These are phyloP conservation scores for Globisporangium ultimum DNA, from an alignment of 352 stramenopile genomes.

Conservation along the genomic window DNA sequence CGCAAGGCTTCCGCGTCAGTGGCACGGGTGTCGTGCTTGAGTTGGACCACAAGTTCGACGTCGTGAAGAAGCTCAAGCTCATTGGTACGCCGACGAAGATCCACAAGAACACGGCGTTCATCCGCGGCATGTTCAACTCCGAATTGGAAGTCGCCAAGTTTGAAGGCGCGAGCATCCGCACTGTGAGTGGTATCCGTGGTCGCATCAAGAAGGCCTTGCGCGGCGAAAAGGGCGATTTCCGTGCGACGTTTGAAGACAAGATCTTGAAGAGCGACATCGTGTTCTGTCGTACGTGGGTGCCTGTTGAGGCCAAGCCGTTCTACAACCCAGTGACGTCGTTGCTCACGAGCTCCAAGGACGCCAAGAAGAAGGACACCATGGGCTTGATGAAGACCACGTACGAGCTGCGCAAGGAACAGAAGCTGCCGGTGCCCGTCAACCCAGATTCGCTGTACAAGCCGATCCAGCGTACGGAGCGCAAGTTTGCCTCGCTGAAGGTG, in stretches of 20 bases:
- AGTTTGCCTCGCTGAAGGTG: constrained; percentile 94
- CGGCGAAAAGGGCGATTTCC: constrained; percentile 94
- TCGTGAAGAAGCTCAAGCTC: constrained; percentile 99
- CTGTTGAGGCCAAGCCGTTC: constrained; percentile 97
- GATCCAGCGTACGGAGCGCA: constrained; percentile 91
- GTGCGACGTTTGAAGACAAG: constrained; percentile 99
- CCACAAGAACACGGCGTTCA: constrained; percentile 99
- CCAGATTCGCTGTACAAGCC: constrained; percentile 98
- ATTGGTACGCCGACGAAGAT: constrained; percentile 98
- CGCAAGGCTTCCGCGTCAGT: constrained; percentile 95
- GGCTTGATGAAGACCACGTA: constrained; percentile 95
- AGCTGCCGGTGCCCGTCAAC: constrained; percentile 95
- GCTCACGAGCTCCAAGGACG: constrained; percentile 42
- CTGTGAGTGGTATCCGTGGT: constrained; percentile 97
- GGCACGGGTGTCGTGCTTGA: constrained; percentile 97
- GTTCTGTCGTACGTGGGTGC: constrained; percentile 99
- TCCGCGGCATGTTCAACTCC: constrained; percentile 96
- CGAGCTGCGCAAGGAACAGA: constrained; percentile 93
- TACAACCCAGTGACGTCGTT: constrained; percentile 97
- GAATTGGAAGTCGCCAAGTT: constrained; percentile 97
- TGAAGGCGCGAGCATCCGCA: constrained; percentile 96
- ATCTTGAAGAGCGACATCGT: constrained; percentile 99
- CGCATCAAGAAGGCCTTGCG: constrained; percentile 96
- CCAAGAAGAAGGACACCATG: constrained; percentile 42
- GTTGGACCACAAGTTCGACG: constrained; percentile 95